Evolutionary conservation across 805 yeast species (phyloP).

Genomic region (Metschnikowia baotianmanensis): DNA sequence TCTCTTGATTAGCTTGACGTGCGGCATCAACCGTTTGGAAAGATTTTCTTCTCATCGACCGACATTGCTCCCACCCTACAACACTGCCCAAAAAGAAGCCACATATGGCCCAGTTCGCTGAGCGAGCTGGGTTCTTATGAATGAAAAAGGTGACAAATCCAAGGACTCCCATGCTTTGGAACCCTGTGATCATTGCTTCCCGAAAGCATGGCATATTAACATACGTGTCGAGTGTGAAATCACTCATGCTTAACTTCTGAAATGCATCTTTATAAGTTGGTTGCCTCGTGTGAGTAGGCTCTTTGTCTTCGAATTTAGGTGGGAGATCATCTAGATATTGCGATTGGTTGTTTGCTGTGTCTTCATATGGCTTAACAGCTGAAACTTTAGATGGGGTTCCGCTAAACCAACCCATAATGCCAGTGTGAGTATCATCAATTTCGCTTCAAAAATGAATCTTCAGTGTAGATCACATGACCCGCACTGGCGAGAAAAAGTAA

Average conservation of each 20-base stretch:
- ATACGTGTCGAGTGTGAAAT: constrained; percentile 51
- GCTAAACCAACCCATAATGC: constrained; percentile 44
- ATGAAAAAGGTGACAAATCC: constrained; percentile 65
- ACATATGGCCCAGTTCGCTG: constrained; percentile 80
- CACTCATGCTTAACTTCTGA: constrained; percentile 42
- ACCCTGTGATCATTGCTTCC: constrained; percentile 75
- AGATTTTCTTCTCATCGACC: constrained; percentile 64
- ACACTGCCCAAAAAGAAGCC: constrained; percentile 78
- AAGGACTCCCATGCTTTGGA: constrained; percentile 67
- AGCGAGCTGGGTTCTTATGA: constrained; percentile 58
- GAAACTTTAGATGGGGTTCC: constrained; percentile 38
- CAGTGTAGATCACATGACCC: constrained; percentile 6
- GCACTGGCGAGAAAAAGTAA: too few species aligned
- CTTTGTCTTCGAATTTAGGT: constrained; percentile 46
- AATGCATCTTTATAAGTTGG: constrained; percentile 38
- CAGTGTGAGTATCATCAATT: too few species aligned
- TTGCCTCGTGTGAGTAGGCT: constrained; percentile 18
- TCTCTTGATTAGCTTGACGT: constrained; percentile 44
- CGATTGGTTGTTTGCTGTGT: constrained; percentile 19
- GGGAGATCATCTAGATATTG: constrained; percentile 50
- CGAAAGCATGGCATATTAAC: constrained; percentile 72
- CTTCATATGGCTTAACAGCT: constrained; percentile 29
- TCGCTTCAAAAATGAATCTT: neutral
- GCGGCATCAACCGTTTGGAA: constrained; percentile 69
- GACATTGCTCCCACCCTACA: constrained; percentile 92